A percentile compares a stretch with the other conserved stretches of the same genome.
Evolutionary conservation across 352 stramenopile species (phyloP).

Genomic region (Pythium folliculosum): DNA sequence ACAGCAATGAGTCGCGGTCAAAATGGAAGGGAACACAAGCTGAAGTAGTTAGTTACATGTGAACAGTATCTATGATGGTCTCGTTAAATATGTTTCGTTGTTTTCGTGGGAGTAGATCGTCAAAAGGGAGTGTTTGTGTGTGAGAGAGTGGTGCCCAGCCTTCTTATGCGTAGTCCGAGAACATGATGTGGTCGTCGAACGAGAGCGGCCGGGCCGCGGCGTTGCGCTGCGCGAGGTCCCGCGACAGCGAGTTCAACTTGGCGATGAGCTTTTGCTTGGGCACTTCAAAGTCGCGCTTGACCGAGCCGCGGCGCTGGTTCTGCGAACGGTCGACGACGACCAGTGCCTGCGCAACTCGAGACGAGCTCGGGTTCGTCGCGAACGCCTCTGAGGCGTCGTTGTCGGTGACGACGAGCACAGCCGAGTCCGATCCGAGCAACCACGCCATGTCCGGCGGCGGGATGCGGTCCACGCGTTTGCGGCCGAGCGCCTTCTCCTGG

Average conservation of each 20-base stretch:
- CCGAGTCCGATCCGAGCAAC: conserved; percentile 48
- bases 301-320: conserved; percentile 38
- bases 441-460: conserved; percentile 60
- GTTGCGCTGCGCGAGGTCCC: conserved; percentile 54
- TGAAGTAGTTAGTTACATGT: neutral
- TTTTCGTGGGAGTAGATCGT: conserved; percentile 24
- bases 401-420: conserved; percentile 56
- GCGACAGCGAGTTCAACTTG: conserved; percentile 67
- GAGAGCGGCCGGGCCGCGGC: conserved; percentile 33
- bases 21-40: neutral
- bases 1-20: neutral
- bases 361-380: neutral
- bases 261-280: conserved; percentile 71
- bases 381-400: conserved; percentile 10
- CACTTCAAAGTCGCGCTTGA: conserved; percentile 56
- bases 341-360: conserved; percentile 3
- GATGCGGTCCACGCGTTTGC: conserved; percentile 69
- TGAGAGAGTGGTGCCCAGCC: neutral
- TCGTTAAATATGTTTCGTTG: conserved; percentile 27
- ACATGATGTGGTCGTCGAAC: conserved; percentile 67
- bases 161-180: conserved; percentile 66
- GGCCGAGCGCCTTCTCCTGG: conserved; percentile 69
- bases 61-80: neutral
- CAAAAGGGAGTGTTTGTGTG: conserved; percentile 4
- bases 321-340: conserved; percentile 63